Evolutionary conservation across 2,329 filamentous ascomycete genomes (phyloP).

Genomic region (Cyphellophora europaea): DNA sequence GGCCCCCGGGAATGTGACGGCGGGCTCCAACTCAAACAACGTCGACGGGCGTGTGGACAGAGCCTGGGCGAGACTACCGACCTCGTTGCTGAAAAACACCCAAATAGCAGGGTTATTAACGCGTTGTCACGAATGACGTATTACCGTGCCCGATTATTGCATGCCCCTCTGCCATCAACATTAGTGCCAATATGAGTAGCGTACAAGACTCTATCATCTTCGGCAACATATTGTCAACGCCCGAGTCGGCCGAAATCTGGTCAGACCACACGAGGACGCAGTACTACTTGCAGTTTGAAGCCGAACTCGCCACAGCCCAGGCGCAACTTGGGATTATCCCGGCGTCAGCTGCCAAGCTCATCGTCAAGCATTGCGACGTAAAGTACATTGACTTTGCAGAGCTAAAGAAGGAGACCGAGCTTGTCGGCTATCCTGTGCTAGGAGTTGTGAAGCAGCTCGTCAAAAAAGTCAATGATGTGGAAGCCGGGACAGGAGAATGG

Average conservation of each 20-base stretch:
- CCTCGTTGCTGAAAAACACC: too few species aligned
- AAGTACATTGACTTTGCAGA: constrained; percentile 15
- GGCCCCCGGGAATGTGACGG: too few species aligned
- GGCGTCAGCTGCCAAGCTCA: constrained; percentile 14
- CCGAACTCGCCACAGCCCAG: constrained; percentile 15
- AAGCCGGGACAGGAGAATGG: constrained; percentile 15
- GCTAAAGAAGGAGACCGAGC: constrained; percentile 13
- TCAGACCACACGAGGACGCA: constrained; percentile 16
- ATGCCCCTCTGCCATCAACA: too few species aligned
- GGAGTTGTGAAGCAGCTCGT: constrained; percentile 18
- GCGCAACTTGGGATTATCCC: constrained; percentile 17
- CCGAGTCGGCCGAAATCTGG: constrained; percentile 16
- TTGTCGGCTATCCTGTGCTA: constrained; percentile 17
- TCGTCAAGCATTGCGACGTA: constrained; percentile 14
- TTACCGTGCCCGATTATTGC: too few species aligned
- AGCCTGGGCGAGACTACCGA: too few species aligned
- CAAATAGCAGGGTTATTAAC: too few species aligned
- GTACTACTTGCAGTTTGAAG: constrained; percentile 17
- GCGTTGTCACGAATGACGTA: too few species aligned
- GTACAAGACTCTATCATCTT: constrained; percentile 19
- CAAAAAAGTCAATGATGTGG: constrained; percentile 11
- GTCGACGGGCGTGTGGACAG: too few species aligned
- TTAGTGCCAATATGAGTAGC: too few species aligned
- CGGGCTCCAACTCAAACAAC: too few species aligned
- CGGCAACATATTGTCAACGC: constrained; percentile 17